Base-by-base conservation (phyloP, 1,139 yeast genomes). In the Scheffersomyces quercinus region DNA sequence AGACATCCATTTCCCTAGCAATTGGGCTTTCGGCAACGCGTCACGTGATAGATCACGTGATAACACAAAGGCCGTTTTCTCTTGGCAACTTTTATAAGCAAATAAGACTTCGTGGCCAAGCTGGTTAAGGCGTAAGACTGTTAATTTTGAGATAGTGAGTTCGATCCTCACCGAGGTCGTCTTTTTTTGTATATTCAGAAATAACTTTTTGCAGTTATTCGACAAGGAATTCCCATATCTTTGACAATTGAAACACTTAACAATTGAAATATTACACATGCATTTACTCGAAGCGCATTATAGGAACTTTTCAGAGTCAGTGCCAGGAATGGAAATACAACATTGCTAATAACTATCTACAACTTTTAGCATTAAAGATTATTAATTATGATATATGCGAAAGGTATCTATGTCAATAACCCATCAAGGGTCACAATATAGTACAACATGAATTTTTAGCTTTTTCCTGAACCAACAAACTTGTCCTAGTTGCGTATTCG, bases 401-500 rank as follows among this genome's bases (percentile, higher is more conserved):
- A 20, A 5, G 26, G 26, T 20, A 6, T 20, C 26, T 20, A 20
- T 20, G 26, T 20, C 26, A 2, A 14, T 31, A 31, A n/a, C 35
- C 35, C 35, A 30, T 28, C 24, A 7, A 32, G 20, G 37, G 38
- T 48, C 53, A 68, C 46, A 68, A 48, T 37, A 72, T 65, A 2
- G 59, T 53, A 53, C 79, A 73, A 49, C 79, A 73, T 4, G 64
- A 51, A 44, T 47, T 56, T 39, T 53, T 53, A 4, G 62, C 55
- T 44, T 64, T 65, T 28, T 65, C 68, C 33, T 58, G 59, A 34
- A 64, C 65, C 41, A 73, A 56, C 46, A 86, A 68, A 59, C 90
- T 84, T 1, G 83, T 77, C 54, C 95, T 73, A 1, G 89, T 83
- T 9, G 93, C 93, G 46, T 75, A 74, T 62, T 85, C 95, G 60